A percentile compares a stretch with the other conserved stretches of the same genome.
Conservation (phyloP, 139 green algal species). For the Micractinium sp. region DNA sequence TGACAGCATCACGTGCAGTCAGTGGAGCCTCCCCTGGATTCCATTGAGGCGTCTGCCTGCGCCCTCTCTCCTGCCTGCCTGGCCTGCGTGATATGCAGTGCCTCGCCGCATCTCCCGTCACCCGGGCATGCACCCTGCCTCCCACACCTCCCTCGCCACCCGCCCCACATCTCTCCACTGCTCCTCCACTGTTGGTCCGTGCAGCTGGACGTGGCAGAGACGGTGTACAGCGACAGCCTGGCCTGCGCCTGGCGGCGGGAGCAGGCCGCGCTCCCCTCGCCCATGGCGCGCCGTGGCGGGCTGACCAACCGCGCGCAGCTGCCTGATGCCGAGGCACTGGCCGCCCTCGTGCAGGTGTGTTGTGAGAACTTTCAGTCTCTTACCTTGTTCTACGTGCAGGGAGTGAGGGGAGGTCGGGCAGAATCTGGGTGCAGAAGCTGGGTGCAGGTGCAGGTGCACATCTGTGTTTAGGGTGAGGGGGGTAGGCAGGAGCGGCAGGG, state of each 20-base stretch:
- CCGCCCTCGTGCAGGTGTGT: slow-evolving; percentile 42
- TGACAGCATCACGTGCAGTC: too few relatives aligned
- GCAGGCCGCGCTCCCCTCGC: neutral
- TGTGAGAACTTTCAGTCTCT: too few relatives aligned
- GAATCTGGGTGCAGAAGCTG: too few relatives aligned
- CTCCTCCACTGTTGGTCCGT: neutral
- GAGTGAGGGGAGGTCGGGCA: neutral
- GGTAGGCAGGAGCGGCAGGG: too few relatives aligned
- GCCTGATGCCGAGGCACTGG: slow-evolving; percentile 44
- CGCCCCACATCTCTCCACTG: too few relatives aligned
- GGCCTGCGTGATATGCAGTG: too few relatives aligned
- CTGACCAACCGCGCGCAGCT: slow-evolving; percentile 48
- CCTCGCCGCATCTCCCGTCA: too few relatives aligned
- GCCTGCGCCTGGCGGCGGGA: slow-evolving; percentile 22
- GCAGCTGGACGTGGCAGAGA: slow-evolving; percentile 18
- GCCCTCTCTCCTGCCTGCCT: too few relatives aligned
- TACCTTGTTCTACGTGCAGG: neutral
- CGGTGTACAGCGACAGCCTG: slow-evolving; percentile 60
- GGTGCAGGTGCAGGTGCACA: neutral
- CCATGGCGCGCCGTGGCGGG: neutral
- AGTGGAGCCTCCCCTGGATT: too few relatives aligned
- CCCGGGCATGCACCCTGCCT: too few relatives aligned
- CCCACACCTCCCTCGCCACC: too few relatives aligned
- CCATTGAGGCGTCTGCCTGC: too few relatives aligned
- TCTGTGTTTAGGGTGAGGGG: neutral